phyloP scores from a whole-genome alignment of 2,329 filamentous ascomycete genomes.

The Parastagonospora avenae region DNA sequence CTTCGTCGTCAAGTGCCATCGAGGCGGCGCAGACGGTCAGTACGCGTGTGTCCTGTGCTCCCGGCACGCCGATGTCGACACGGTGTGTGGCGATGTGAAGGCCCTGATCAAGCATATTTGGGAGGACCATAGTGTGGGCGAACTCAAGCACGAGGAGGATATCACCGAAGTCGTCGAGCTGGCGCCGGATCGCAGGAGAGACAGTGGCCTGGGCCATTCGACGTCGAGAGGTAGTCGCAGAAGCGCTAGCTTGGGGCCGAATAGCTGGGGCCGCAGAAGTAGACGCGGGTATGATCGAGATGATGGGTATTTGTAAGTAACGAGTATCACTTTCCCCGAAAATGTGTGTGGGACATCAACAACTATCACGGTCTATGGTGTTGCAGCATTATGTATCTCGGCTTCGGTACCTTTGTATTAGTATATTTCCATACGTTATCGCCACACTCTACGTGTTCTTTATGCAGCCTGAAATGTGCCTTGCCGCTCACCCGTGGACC shows the following conservation, averaged over 20 bases:
- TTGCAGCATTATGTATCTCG: too few species aligned
- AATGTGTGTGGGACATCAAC: too few species aligned
- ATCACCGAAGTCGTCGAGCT: conserved; percentile 38
- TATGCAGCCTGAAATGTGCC: too few species aligned
- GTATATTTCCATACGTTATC: too few species aligned
- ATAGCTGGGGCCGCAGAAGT: conserved; percentile 18
- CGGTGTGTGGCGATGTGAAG: conserved; percentile 45
- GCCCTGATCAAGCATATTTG: conserved; percentile 43
- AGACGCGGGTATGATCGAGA: conserved; percentile 25
- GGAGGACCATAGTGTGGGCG: conserved; percentile 36
- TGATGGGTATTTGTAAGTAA: conserved; percentile 31
- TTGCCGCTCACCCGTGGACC: too few species aligned
- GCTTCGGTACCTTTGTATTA: too few species aligned
- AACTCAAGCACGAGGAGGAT: conserved; percentile 41
- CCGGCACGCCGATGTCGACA: conserved; percentile 27
- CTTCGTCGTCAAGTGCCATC: conserved; percentile 46
- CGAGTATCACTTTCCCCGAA: not conserved
- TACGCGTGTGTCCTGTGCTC: conserved; percentile 44
- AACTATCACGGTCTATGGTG: too few species aligned
- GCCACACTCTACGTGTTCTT: too few species aligned
- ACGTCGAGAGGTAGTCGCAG: conserved; percentile 27
- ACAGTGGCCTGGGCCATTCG: conserved; percentile 29
- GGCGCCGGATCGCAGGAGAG: conserved; percentile 21
- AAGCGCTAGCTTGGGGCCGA: conserved; percentile 33
- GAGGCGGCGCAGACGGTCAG: conserved; percentile 36